phyloP scores from a whole-genome alignment of 176 grass and related monocot genomes.

The Ampelocalamus luodianensis region DNA sequence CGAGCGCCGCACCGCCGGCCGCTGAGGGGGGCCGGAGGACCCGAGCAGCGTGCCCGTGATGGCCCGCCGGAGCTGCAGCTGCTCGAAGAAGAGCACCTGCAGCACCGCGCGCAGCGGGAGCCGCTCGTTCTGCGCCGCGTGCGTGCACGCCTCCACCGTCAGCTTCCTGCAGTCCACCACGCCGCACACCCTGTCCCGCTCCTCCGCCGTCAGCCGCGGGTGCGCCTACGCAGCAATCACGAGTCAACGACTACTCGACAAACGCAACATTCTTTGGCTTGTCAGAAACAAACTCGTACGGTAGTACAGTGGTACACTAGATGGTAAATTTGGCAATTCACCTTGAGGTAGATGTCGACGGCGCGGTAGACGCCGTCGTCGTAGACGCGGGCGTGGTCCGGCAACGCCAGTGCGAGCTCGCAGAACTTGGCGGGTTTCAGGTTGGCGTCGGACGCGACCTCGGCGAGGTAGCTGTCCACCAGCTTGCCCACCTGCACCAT shows the following conservation, averaged over 20 bases:
- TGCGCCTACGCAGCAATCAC: constrained; percentile 51
- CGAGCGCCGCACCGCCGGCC: background rate
- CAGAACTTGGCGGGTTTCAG: constrained; percentile 78
- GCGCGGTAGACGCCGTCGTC: constrained; percentile 90
- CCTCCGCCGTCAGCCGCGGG: constrained; percentile 65
- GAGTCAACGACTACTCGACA: background rate
- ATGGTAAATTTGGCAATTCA: background rate
- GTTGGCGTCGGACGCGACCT: constrained; percentile 81
- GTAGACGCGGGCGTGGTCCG: constrained; percentile 75
- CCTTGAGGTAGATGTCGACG: constrained; percentile 97
- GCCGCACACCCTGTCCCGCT: constrained; percentile 73
- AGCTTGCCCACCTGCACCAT: constrained; percentile 81
- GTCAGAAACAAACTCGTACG: background rate
- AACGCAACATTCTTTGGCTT: background rate
- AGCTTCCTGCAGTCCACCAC: constrained; percentile 88
- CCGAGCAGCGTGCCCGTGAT: constrained; percentile 64
- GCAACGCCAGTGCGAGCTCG: constrained; percentile 68
- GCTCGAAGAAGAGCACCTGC: constrained; percentile 99
- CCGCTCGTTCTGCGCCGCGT: constrained; percentile 93
- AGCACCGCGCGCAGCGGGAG: constrained; percentile 93
- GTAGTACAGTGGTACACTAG: background rate
- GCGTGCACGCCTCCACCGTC: constrained; percentile 94
- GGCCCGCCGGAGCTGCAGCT: constrained; percentile 84
- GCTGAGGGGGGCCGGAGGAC: background rate
- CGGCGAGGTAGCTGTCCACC: constrained; percentile 82